Evolutionary conservation across 345 rosid genomes (phyloP).

Genomic region (Lenwebbia sp.): DNA sequence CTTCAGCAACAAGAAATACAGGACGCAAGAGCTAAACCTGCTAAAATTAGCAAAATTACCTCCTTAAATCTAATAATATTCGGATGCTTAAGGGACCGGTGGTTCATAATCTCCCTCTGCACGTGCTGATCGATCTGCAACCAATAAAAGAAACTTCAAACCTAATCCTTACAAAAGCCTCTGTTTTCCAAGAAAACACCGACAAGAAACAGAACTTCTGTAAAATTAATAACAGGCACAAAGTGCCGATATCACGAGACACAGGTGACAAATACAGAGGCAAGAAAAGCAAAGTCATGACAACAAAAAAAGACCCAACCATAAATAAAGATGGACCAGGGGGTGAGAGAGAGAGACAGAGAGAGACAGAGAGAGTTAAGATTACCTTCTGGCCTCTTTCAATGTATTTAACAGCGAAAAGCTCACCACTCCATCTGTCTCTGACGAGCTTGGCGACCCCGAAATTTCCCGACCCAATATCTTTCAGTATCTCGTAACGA

Average conservation of each 20-base stretch:
- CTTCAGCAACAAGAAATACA: not conserved
- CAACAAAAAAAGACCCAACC: not conserved
- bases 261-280: not conserved
- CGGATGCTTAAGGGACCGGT: slow-evolving; percentile 81
- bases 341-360: too few species aligned
- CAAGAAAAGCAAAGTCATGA: not conserved
- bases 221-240: not conserved
- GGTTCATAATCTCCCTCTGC: slow-evolving; percentile 93
- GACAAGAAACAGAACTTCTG: not conserved
- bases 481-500: slow-evolving; percentile 63
- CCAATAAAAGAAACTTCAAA: not conserved
- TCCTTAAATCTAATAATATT: slow-evolving; percentile 81
- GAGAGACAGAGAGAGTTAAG: not conserved
- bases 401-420: slow-evolving; percentile 70
- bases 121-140: slow-evolving; percentile 88
- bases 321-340: not conserved
- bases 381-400: slow-evolving; percentile 77
- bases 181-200: not conserved
- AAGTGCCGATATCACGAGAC: not conserved
- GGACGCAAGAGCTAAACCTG: not conserved
- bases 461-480: slow-evolving; percentile 87
- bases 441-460: slow-evolving; percentile 80
- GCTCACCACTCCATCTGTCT: slow-evolving; percentile 47
- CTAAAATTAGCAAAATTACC: slow-evolving; percentile 16
- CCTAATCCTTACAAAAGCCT: not conserved